Evolutionary conservation across 2,329 filamentous ascomycete genomes (phyloP), one percentile per base, ranked within the genome.

Genomic region (Periconia sp.): DNA sequence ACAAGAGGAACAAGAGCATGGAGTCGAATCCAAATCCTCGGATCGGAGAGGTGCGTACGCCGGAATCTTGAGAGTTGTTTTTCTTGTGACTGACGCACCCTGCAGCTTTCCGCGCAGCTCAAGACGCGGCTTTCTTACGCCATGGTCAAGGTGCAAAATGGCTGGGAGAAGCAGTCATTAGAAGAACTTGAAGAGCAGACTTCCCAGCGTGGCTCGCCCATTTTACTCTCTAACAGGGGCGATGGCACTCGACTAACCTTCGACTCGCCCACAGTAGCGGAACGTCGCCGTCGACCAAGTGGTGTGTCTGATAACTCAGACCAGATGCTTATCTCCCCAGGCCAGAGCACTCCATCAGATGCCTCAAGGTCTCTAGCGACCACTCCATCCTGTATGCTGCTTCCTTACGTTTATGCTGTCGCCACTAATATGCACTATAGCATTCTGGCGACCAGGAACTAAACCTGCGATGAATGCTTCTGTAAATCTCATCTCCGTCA

Each of bases 81-180:
- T 43, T 40, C 42, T 46, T 46, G 37, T 49, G 40, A 50, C 63
- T 69, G 43, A 69, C 48, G 44, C 37, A 29, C 46, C 35, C 48
- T 59, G 32, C 66, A 91, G 87, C 74, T 89, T 40, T 90, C 89
- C 28, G 82, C 85, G 40, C 88, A 92, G 63, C 79, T 97, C 38
- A 87, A 86, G 64, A 86, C 90, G 36, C 87, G 90, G 59, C 79
- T 97, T 19, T 89, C 90, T 5, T 96, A 96, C 69, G 92, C 92
- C 52, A 94, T 95, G 81, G 81, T 95, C 65, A 96, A 96, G 70
- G 88, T 96, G 28, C 89, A 72, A 52, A 85, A 95, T 63, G 90
- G 89, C 45, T 94, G 91, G 87, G 88, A 95, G 70, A 81, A 85
- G 36, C 84, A 87, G 51, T 84, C 84, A 13, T 83, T 94, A 44